These are phyloP conservation scores for Blastobotrys malaysiensis DNA, from an alignment of 1,139 yeast species.

Conservation along the genomic window DNA sequence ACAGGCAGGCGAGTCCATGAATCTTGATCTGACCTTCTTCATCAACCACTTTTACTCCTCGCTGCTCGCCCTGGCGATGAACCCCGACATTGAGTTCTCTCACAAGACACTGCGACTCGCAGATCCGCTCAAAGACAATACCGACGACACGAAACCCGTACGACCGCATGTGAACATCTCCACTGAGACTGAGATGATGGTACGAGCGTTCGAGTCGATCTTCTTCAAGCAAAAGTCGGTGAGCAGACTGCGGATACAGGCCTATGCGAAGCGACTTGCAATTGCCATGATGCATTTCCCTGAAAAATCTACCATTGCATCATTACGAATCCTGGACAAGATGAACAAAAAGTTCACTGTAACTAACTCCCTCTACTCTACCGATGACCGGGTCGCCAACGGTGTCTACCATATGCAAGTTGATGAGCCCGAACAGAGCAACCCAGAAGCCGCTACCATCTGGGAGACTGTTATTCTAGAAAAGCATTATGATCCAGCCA, in stretches of 20 bases:
- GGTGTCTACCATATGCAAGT: constrained; percentile 68
- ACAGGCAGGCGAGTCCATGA: constrained; percentile 48
- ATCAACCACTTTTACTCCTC: constrained; percentile 66
- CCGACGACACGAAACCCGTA: constrained; percentile 39
- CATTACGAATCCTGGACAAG: constrained; percentile 71
- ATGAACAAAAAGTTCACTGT: constrained; percentile 60
- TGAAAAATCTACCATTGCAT: constrained; percentile 78
- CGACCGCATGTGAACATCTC: constrained; percentile 70
- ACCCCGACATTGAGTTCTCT: constrained; percentile 80
- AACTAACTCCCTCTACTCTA: constrained; percentile 68
- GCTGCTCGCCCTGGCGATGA: constrained; percentile 62
- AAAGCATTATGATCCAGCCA: constrained; percentile 76
- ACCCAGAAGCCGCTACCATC: constrained; percentile 80
- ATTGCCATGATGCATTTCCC: constrained; percentile 68
- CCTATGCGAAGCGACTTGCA: constrained; percentile 77
- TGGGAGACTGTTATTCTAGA: constrained; percentile 82
- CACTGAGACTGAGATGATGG: constrained; percentile 78
- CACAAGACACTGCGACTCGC: constrained; percentile 73
- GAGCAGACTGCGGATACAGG: constrained; percentile 65
- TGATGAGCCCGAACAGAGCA: constrained; percentile 66
- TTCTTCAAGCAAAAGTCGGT: constrained; percentile 77
- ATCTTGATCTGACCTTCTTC: constrained; percentile 45
- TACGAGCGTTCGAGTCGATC: constrained; percentile 71
- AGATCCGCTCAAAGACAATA: constrained; percentile 55
- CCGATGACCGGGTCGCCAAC: constrained; percentile 80